Conservation (phyloP, 2,329 filamentous ascomycete species). For the Aspergillus candidus region DNA sequence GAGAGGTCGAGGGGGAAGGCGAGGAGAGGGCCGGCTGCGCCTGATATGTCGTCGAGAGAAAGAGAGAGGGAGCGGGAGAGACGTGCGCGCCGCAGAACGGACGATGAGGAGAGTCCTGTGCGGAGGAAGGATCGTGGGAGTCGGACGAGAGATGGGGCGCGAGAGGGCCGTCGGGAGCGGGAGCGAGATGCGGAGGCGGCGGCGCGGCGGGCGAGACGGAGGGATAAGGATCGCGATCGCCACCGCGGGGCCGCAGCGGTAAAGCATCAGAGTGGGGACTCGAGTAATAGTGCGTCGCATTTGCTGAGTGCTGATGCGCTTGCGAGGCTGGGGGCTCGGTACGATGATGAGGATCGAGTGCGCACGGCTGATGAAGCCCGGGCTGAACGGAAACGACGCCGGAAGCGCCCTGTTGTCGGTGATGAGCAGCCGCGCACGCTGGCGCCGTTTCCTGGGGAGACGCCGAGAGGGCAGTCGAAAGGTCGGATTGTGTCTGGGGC, state of each 20-base stretch:
- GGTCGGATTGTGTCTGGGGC: slow-evolving; percentile 64
- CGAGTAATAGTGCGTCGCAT: slow-evolving; percentile 38
- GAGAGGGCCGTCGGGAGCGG: slow-evolving; percentile 17
- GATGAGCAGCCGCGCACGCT: slow-evolving; percentile 14
- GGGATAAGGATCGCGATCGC: slow-evolving; percentile 10
- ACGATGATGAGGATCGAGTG: slow-evolving; percentile 49
- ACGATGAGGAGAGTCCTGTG: slow-evolving; percentile 25
- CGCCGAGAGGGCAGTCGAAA: slow-evolving; percentile 44
- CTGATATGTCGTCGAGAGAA: slow-evolving; percentile 31
- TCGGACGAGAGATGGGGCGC: slow-evolving; percentile 7
- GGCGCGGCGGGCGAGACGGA: slow-evolving; percentile 20
- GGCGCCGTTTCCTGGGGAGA: slow-evolving; percentile 19
- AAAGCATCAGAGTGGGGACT: slow-evolving; percentile 39
- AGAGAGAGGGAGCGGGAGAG: slow-evolving; percentile 31
- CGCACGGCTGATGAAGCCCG: slow-evolving; percentile 26
- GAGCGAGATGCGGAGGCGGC: slow-evolving; percentile 11
- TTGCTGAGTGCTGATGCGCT: slow-evolving; percentile 52
- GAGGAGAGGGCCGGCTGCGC: slow-evolving; percentile 15
- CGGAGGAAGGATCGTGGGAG: slow-evolving; percentile 9
- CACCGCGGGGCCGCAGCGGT: slow-evolving; percentile 15
- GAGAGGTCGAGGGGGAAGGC: slow-evolving; percentile 29
- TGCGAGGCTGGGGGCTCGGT: slow-evolving; percentile 59
- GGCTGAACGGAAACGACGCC: slow-evolving; percentile 20
- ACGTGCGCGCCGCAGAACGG: slow-evolving; percentile 22
- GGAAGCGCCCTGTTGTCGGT: slow-evolving; percentile 21